Conservation (phyloP, 495 filamentous ascomycete species). For the Trichoderma parareesei region DNA sequence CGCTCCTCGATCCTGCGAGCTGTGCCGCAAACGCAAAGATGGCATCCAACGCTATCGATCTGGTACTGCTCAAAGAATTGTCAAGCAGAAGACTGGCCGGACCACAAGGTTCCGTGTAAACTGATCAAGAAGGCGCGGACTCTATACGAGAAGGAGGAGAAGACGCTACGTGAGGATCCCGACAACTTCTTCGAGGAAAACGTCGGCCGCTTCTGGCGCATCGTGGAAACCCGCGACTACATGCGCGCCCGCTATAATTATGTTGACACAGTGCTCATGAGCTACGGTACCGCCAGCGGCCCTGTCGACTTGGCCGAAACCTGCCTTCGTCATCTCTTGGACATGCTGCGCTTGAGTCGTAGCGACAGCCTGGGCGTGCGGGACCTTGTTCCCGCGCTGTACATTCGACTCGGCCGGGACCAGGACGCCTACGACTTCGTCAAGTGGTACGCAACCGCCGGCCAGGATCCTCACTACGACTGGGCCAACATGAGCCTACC, state of each 20-base stretch:
- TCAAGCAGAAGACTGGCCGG: conserved; percentile 29
- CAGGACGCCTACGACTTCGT: conserved; percentile 50
- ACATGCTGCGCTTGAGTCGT: conserved; percentile 32
- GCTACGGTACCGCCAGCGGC: conserved; percentile 27
- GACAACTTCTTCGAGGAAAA: conserved; percentile 28
- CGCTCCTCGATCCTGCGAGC: no score
- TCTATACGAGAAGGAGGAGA: conserved; percentile 23
- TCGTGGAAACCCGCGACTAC: conserved; percentile 33
- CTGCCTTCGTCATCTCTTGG: conserved; percentile 25
- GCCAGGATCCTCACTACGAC: conserved; percentile 23
- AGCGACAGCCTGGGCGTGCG: conserved; percentile 41
- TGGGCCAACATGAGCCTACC: conserved; percentile 28
- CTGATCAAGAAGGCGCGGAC: conserved; percentile 24
- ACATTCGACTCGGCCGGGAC: conserved; percentile 40
- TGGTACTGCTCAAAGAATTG: conserved; percentile 40
- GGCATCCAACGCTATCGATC: conserved; percentile 24
- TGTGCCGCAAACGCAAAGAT: no score
- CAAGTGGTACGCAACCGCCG: conserved; percentile 37
- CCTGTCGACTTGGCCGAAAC: conserved; percentile 21
- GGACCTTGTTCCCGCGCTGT: conserved; percentile 29
- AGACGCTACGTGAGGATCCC: conserved; percentile 23
- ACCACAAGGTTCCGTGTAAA: conserved; percentile 36
- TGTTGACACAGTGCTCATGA: conserved; percentile 20
- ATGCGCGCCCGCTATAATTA: conserved; percentile 30
- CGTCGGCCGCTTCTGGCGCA: conserved; percentile 34